Evolutionary conservation across 768 basidiomycete genomes (phyloP), one percentile per base, ranked within the genome.

Genomic region (Sistotremastrum niveocremeum): DNA sequence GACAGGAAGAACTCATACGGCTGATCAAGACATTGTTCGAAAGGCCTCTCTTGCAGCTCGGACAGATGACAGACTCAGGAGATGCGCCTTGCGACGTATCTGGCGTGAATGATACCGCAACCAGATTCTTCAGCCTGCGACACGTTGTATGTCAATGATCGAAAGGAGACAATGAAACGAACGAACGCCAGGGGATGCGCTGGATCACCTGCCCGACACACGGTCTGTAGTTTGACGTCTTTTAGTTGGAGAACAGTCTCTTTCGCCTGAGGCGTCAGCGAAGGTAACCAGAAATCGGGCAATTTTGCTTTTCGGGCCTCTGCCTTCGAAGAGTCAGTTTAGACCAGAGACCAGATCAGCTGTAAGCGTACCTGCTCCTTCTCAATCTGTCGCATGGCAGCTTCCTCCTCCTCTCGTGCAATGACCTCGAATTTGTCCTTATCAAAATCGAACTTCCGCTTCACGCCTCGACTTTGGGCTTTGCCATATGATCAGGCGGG

Each of bases 281-380:
- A 90, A 2, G 91, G 91, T 36, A 99, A 70, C 95, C 95, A 99
- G 60, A 95, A 99, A 56, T 95, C 91, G 2, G 95, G 91, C 3
- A 98, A 73, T 61, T 97, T 95, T 49, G 77, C 74, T 49, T 82
- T 85, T 47, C 94, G 65, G 3, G 82, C 74, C 51, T 90, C 89
- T 0, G 83, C 81, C 60, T 70, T 52, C 45, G 56, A 7, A 12
- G 40, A 37, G 12, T 29, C 42, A n/a, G 4, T 8, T n/a, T 7
- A 5, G 31, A 12, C 6, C 34, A 28, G 37, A 11, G 32, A n/a
- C 4, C 39, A 5, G 32, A 11, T 8, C 20, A 35, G 35, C n/a
- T 6, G 7, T 7, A 38, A n/a, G 34, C 41, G 51, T 34, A 50
- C 50, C 53, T 87, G 84, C 60, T 95, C 90, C 34, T 72, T 70